A percentile compares a stretch with the other conserved stretches of the same genome.
phyloP scores from a whole-genome alignment of 2,329 filamentous ascomycete species.

The Diaporthe batatas region DNA sequence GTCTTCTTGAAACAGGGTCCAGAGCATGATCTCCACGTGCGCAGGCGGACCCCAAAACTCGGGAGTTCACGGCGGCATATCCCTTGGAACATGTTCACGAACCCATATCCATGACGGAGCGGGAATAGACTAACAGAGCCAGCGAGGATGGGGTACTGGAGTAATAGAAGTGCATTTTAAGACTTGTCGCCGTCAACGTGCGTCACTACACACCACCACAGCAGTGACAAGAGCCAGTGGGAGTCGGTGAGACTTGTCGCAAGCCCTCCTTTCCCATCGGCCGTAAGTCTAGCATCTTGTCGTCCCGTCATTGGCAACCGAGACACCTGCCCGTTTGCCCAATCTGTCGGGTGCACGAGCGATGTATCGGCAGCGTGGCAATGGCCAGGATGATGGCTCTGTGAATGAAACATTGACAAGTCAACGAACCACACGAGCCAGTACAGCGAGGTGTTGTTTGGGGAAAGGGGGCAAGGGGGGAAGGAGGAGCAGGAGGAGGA shows the following conservation, averaged over 20 bases:
- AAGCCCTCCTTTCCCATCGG: slow-evolving; percentile 3
- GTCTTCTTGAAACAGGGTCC: slow-evolving; percentile 5
- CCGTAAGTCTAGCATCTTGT: background rate
- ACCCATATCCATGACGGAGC: background rate
- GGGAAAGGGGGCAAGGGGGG: background rate
- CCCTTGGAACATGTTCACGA: background rate
- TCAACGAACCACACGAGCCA: slow-evolving; percentile 13
- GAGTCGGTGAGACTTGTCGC: background rate
- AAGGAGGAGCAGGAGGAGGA: background rate
- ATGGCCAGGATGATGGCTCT: slow-evolving; percentile 12
- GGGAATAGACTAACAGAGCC: background rate
- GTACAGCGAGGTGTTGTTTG: background rate
- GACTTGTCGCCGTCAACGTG: background rate
- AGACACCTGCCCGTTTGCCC: slow-evolving; percentile 24
- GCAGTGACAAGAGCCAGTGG: background rate
- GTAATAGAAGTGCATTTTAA: background rate
- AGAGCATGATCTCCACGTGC: slow-evolving; percentile 1
- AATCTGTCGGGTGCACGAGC: slow-evolving; percentile 17
- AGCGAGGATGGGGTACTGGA: background rate
- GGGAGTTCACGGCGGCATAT: slow-evolving; percentile 1
- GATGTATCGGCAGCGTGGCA: slow-evolving; percentile 24
- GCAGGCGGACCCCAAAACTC: background rate
- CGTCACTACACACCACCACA: slow-evolving; percentile 4
- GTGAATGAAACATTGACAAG: slow-evolving; percentile 25
- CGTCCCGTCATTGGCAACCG: slow-evolving; percentile 14